Evolutionary conservation across 192 early-diverging fungal species (phyloP), one percentile per base, ranked within the genome.

Genomic region (Lobosporangium transversale): DNA sequence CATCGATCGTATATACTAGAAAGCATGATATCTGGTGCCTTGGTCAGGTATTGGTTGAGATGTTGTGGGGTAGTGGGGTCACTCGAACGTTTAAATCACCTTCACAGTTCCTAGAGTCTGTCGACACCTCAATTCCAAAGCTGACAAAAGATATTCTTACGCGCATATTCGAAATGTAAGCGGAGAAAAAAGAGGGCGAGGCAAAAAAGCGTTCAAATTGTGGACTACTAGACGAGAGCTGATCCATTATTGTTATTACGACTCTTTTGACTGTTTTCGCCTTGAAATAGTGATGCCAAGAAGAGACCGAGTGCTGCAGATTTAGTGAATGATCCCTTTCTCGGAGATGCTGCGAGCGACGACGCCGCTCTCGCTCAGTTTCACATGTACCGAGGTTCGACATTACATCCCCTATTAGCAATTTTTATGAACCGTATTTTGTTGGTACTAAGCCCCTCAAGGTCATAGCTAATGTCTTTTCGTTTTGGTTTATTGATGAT

Each of bases 11-110:
- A 14, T 88, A 89, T 56, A 87, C 85, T 15, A 61, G 87, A 49
- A 92, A 92, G 51, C 92, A 92, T 67, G 92, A 94, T 68, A 84
- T 94, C 18, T 94, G 89, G 87, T 89, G 87, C 43, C 78, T 86
- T 0, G 91, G 90, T 20, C 70, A 90, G 17, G 81, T 89, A 0
- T 86, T 88, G 17, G 62, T 92, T 40, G 87, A 91, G 49, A 94
- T 94, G 92, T 58, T 88, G 5, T 85, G 89, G 73, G 92, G 92
- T 15, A 58, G 80, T 14, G 89, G 91, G 24, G 75, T 81, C 1
- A 80, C 88, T 24, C 70, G 62, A 20, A 66, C 78, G 23, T 89
- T 87, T 64, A 84, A 81, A 20, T 65, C 80, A 14, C 82, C 86
- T 60, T 82, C 80, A 2, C 64, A 68, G 21, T 86, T 90, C 32